Evolutionary conservation across 164 flowering plant species (phyloP).

Genomic region (grape (Vitis vinifera)): DNA sequence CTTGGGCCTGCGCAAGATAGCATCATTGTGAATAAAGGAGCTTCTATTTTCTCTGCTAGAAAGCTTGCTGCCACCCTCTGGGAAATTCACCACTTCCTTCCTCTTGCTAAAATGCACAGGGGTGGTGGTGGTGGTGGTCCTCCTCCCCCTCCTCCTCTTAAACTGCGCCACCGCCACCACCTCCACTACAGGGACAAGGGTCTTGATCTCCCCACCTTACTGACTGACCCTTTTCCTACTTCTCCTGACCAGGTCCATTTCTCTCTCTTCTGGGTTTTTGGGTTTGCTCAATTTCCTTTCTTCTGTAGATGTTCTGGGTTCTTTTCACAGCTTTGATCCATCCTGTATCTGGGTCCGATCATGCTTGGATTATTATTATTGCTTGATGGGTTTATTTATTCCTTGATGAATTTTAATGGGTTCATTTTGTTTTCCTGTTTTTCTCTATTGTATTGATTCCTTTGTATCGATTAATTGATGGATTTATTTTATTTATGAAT

Average conservation of each 20-base stretch:
- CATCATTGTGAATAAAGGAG: constrained; percentile 9
- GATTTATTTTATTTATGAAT: no score
- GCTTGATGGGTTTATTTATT: no score
- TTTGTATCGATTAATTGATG: no score
- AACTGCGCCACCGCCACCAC: constrained; percentile 30
- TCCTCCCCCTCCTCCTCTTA: constrained; percentile 14
- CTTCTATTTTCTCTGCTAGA: constrained; percentile 53
- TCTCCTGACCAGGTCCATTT: constrained; percentile 41
- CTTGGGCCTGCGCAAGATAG: constrained; percentile 20
- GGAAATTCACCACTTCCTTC: constrained; percentile 45
- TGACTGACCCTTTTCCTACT: constrained; percentile 49
- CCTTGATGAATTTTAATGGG: no score
- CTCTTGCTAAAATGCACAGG: constrained; percentile 41
- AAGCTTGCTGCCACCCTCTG: constrained; percentile 81
- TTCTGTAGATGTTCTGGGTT: neutral
- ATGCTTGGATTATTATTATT: no score
- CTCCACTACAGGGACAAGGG: constrained; percentile 39
- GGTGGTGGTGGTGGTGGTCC: constrained; percentile 6
- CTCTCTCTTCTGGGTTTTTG: neutral
- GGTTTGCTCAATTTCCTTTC: neutral
- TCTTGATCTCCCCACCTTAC: constrained; percentile 28
- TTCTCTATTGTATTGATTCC: no score
- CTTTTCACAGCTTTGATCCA: neutral
- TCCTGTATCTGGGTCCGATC: neutral
- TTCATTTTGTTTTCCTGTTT: no score